phyloP scores from a whole-genome alignment of 768 basidiomycete species.

The Peribolospora baueri region DNA sequence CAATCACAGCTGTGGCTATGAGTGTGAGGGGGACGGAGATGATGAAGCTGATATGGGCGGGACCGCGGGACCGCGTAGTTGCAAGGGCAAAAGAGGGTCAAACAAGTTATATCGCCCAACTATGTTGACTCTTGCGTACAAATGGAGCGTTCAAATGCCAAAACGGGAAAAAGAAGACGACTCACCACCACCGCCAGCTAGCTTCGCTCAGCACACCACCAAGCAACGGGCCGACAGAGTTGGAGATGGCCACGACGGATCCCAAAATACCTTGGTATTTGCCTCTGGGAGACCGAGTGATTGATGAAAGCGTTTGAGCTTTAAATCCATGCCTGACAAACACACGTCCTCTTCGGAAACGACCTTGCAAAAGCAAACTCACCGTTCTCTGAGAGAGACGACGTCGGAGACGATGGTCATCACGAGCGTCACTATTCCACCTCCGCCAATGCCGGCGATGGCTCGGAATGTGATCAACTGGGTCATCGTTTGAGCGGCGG shows the following conservation, averaged over 20 bases:
- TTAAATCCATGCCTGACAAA: background rate
- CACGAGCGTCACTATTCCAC: slow-evolving; percentile 9
- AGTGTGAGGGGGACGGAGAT: slow-evolving; percentile 8
- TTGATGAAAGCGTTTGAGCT: background rate
- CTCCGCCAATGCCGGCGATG: slow-evolving; percentile 11
- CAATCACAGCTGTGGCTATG: slow-evolving; percentile 5
- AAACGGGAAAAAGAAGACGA: no score
- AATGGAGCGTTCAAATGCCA: no score
- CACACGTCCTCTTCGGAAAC: slow-evolving; percentile 7
- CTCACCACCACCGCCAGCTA: no score
- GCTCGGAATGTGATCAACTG: slow-evolving; percentile 5
- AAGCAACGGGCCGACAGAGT: no score
- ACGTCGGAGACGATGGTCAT: slow-evolving; percentile 14
- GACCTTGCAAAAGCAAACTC: slow-evolving; percentile 8
- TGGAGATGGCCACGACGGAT: background rate
- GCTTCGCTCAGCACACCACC: no score
- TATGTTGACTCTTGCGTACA: no score
- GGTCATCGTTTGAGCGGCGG: background rate
- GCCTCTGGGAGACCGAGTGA: slow-evolving; percentile 5
- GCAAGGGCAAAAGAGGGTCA: no score
- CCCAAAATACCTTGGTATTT: slow-evolving; percentile 10
- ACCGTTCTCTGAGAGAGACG: slow-evolving; percentile 8
- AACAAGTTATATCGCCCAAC: no score
- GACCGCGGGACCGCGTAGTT: no score
- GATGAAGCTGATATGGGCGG: no score